A percentile compares a stretch with the other conserved stretches of the same genome.
phyloP scores from a whole-genome alignment of 495 filamentous ascomycete species.

The Aspergillus sclerotioniger region DNA sequence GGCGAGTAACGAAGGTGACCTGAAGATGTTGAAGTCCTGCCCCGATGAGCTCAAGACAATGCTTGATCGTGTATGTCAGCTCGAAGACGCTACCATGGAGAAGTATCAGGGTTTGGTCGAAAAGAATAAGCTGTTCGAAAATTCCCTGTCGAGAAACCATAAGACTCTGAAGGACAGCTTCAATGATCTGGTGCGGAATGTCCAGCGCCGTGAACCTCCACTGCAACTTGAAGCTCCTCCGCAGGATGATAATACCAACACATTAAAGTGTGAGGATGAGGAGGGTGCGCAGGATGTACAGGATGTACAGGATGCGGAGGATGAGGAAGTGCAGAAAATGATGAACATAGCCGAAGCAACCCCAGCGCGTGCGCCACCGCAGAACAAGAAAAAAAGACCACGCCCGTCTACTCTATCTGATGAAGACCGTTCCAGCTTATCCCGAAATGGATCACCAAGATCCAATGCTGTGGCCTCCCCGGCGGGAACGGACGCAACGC shows the following conservation, averaged over 20 bases:
- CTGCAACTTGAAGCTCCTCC: neutral
- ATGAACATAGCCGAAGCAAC: slow-evolving; percentile 3
- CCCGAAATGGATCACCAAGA: slow-evolving; percentile 1
- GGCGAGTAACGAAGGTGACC: neutral
- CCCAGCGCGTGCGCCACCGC: slow-evolving; percentile 7
- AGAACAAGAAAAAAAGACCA: slow-evolving; percentile 15
- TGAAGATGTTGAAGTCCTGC: neutral
- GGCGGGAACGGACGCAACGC: neutral
- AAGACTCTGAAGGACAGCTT: neutral
- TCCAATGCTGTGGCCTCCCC: neutral
- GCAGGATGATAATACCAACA: neutral
- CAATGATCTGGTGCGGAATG: neutral
- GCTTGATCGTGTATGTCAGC: slow-evolving; percentile 2
- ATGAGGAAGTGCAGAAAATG: neutral
- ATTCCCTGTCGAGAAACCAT: neutral
- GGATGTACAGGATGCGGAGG: neutral
- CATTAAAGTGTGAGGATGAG: neutral
- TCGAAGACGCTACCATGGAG: neutral
- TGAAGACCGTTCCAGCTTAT: slow-evolving; percentile 9
- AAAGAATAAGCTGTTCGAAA: neutral
- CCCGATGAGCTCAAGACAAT: neutral
- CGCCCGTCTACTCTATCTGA: slow-evolving; percentile 10
- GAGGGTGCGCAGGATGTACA: neutral
- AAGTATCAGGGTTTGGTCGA: neutral
- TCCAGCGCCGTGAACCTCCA: neutral